phyloP scores from a whole-genome alignment of 2,329 filamentous ascomycete species.

The Paraphaeosphaeria minitans region DNA sequence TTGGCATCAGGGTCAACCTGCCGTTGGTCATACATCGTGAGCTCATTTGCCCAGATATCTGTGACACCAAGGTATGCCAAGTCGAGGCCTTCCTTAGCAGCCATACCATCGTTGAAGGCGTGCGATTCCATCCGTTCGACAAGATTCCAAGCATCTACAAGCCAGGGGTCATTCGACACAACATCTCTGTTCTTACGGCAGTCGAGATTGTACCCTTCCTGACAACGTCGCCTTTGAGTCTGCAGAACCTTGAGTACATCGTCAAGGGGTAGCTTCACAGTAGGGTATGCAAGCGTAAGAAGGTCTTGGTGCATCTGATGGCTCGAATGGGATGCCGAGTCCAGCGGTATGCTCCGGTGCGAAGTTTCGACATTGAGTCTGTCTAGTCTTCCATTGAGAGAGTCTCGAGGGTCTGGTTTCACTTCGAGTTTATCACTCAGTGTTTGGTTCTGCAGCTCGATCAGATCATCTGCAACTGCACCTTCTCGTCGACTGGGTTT shows the following conservation, averaged over 20 bases:
- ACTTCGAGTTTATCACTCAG: conserved; percentile 35
- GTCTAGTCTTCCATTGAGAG: conserved; percentile 34
- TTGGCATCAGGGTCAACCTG: conserved; percentile 44
- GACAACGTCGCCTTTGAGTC: conserved; percentile 59
- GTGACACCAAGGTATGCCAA: conserved; percentile 76
- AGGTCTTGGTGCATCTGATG: conserved; percentile 45
- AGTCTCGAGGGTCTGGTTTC: conserved; percentile 27
- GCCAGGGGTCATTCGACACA: conserved; percentile 73
- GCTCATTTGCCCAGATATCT: conserved; percentile 72
- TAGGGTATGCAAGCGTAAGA: conserved; percentile 43
- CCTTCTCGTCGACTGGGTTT: conserved; percentile 37
- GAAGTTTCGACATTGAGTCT: conserved; percentile 41
- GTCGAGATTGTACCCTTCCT: conserved; percentile 63
- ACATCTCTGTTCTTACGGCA: conserved; percentile 68
- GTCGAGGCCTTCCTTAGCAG: conserved; percentile 66
- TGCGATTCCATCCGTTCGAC: conserved; percentile 69
- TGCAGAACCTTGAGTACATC: conserved; percentile 43
- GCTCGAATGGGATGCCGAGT: conserved; percentile 36
- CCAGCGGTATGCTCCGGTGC: conserved; percentile 34
- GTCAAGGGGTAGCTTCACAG: conserved; percentile 37
- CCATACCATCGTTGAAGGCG: conserved; percentile 71
- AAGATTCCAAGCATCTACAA: conserved; percentile 81
- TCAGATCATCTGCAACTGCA: conserved; percentile 42
- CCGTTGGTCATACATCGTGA: conserved; percentile 58
- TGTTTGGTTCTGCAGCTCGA: conserved; percentile 37